Evolutionary conservation across 2,329 filamentous ascomycete species (phyloP), one percentile per base, ranked within the genome.

Genomic region (Hypoxylon sp.): DNA sequence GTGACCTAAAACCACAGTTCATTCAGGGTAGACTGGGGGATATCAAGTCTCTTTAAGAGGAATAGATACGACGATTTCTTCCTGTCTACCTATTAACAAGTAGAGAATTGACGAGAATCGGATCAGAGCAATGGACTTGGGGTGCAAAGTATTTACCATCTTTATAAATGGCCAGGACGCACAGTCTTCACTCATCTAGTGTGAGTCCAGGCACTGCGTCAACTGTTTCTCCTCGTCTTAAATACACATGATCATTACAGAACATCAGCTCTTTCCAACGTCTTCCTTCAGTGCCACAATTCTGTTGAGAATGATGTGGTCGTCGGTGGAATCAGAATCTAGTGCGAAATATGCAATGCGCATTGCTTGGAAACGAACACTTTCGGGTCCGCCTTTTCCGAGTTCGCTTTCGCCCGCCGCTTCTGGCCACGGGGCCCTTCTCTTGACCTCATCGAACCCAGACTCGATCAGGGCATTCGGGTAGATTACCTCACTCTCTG

Each of bases 261-360:
- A 2, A 29, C 14, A 61, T 72, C 70, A 76, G 30, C 71, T 81
- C 84, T 94, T 94, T 60, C 88, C 88, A n/a, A 87, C 82, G 75
- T 96, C 93, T 80, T 97, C 94, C 82, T 97, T 97, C 75, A 97
- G 80, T 50, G 91, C 92, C 21, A 98, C 94, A 74, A 98, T 97
- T 54, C 93, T 87, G 81, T 98, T 98, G 29, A 98, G 81, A 50
- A 98, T 87, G 70, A 97, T 84, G 78, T 90, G 92, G n/a, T 93
- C 91, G 30, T 88, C 87, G 0, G 88, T 91, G 64, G 89, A 92
- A 73, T 97, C 93, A 52, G 86, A 87, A 77, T 97, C 94, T 78
- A 96, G 84, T 67, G 82, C 84, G 81, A 96, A 96, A 77, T 96
- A 97, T 8, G 91, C 95, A 46, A 95, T 91, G 25, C 95, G 87